Evolutionary conservation across 352 stramenopile species (phyloP), one percentile per base, ranked within the genome.

Genomic region (Phytophthora sp.): DNA sequence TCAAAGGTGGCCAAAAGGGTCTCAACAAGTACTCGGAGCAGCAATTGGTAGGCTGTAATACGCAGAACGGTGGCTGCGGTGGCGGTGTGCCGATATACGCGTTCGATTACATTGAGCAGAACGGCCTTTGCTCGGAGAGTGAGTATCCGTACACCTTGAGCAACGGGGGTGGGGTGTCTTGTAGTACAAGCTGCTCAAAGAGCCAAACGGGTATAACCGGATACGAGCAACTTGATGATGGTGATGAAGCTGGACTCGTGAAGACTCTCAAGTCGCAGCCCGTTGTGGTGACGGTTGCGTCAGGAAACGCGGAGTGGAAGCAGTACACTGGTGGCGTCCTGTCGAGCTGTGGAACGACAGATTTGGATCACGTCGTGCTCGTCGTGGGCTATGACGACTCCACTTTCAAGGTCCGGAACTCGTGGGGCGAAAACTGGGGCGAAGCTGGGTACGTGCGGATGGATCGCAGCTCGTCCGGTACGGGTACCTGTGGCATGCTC

Each of bases 361-460:
- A 92, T 21, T 84, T 99, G 58, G 96, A 99, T 75, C 97, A 99
- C 74, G 98, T 95, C 20, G 95, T 99, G 15, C 80, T 99, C 33
- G 89, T 93, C 4, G 93, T 99, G 24, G 97, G 97, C 20, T 99
- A 99, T 77, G 88, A 90, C 54, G 75, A 70, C 54, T 71, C 42
- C 0, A 78, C 66, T 27, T 97, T 95, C 77, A 98, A 98, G 62
- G 84, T 99, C 31, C 97, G 96, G 50, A 99, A 99, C 77, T 98
- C 96, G 47, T 99, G 96, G 97, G 97, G 96, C 31, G 63, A 77
- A 4, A 75, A 66, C 20, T 99, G 94, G 94, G 96, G 95, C 57
- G 87, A 97, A 56, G 73, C 84, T 27, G 93, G 94, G 41, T 98
- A 97, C 77, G 89, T 99, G 35, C 80, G 82, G 13, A 80, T 98